These are phyloP conservation scores for Chaetoceros tenuissimus DNA, from an alignment of 108 stramenopile genomes.

Conservation along the genomic window DNA sequence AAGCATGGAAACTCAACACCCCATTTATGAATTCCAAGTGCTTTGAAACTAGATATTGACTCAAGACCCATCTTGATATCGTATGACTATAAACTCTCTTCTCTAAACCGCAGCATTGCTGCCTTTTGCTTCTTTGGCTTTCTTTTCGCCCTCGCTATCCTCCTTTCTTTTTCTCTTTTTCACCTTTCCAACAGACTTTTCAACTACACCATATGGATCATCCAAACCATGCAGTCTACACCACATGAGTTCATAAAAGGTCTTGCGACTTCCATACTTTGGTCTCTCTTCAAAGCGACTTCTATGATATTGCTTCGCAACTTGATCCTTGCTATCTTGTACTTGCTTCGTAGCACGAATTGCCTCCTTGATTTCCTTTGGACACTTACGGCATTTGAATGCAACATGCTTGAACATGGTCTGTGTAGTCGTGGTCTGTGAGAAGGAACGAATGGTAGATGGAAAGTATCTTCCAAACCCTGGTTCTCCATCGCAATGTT, in stretches of 20 bases:
- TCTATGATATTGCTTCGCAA: conserved; percentile 1
- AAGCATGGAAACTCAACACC: too few relatives aligned
- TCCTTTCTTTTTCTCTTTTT: too few relatives aligned
- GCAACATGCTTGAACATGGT: conserved; percentile 71
- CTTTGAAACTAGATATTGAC: too few relatives aligned
- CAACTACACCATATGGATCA: too few relatives aligned
- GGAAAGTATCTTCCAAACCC: conserved; percentile 65
- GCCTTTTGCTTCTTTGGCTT: too few relatives aligned
- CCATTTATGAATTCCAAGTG: too few relatives aligned
- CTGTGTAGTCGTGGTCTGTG: conserved; percentile 69
- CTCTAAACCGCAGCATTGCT: too few relatives aligned
- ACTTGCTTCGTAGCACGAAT: conserved; percentile 27
- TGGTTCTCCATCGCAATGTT: conserved; percentile 61
- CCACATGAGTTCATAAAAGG: conserved; percentile 71
- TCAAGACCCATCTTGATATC: too few relatives aligned
- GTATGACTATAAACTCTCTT: too few relatives aligned
- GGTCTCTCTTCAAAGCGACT: conserved; percentile 44
- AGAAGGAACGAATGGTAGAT: conserved; percentile 46
- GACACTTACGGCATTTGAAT: conserved; percentile 48
- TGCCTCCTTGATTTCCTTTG: conserved; percentile 34
- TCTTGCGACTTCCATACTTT: conserved; percentile 58
- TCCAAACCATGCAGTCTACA: conserved; percentile 50
- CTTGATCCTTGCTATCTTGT: conserved; percentile 25
- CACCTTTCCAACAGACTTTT: too few relatives aligned
- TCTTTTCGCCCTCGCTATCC: too few relatives aligned